Evolutionary conservation across 768 basidiomycete species (phyloP).

Genomic region (Trametes coccinea): DNA sequence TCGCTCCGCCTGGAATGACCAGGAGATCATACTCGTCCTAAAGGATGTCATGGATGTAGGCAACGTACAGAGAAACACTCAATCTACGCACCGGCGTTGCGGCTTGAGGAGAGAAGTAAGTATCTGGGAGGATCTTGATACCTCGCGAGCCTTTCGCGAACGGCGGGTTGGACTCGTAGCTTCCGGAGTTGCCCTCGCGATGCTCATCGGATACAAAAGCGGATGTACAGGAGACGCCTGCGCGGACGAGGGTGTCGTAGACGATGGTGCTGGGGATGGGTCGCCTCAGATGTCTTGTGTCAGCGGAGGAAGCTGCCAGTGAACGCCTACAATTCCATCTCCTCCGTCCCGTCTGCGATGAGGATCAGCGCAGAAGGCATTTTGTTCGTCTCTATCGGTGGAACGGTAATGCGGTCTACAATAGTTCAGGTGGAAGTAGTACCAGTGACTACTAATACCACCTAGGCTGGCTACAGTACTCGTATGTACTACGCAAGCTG

Average conservation of each 20-base stretch:
- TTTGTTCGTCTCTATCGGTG: not conserved
- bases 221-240: constrained; percentile 64
- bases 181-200: constrained; percentile 23
- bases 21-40: constrained; percentile 69
- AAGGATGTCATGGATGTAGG: not conserved
- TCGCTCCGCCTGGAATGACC: constrained; percentile 76
- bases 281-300: not conserved
- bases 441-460: too few relatives aligned
- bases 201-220: constrained; percentile 49
- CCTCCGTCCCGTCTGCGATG: constrained; percentile 82
- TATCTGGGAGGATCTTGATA: constrained; percentile 70
- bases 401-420: too few relatives aligned
- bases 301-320: not conserved
- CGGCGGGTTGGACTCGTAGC: constrained; percentile 38
- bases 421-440: too few relatives aligned
- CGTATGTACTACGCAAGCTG: too few relatives aligned
- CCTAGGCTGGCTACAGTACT: too few relatives aligned
- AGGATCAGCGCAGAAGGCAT: constrained; percentile 65
- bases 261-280: constrained; percentile 62
- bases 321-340: constrained; percentile 80
- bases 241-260: constrained; percentile 81
- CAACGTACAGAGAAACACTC: too few relatives aligned
- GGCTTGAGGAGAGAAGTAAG: constrained; percentile 34
- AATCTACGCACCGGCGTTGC: constrained; percentile 21
- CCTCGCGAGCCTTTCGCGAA: constrained; percentile 70